phyloP scores from a whole-genome alignment of 495 filamentous ascomycete species.

The Jackrogersella multiformis region DNA sequence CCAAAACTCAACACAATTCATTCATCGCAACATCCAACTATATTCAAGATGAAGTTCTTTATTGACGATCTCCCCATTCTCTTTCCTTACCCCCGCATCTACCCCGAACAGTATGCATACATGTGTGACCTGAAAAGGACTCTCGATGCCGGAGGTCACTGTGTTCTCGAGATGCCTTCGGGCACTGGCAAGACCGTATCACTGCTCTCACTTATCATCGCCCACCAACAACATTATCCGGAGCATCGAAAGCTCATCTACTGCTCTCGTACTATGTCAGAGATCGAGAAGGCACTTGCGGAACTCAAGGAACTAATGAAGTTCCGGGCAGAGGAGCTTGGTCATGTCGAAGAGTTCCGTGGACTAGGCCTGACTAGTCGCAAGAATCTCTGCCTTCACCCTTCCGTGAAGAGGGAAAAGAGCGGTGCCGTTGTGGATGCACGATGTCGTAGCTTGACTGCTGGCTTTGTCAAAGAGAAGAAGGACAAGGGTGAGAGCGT shows the following conservation, averaged over 20 bases:
- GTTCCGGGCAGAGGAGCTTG: conserved; percentile 85
- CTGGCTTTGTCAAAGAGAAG: conserved; percentile 96
- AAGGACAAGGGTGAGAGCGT: conserved; percentile 94
- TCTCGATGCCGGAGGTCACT: conserved; percentile 92
- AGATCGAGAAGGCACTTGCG: conserved; percentile 94
- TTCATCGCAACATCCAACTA: background rate
- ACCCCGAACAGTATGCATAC: conserved; percentile 78
- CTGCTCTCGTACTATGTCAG: conserved; percentile 95
- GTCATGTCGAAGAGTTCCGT: conserved; percentile 88
- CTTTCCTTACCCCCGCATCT: conserved; percentile 97
- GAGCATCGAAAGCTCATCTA: conserved; percentile 96
- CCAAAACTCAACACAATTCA: no score
- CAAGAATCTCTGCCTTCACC: conserved; percentile 97
- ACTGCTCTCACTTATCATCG: conserved; percentile 91
- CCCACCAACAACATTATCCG: conserved; percentile 91
- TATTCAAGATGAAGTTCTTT: conserved; percentile 86
- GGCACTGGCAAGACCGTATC: conserved; percentile 99
- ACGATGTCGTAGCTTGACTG: conserved; percentile 91
- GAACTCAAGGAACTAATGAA: conserved; percentile 95
- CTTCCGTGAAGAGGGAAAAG: conserved; percentile 93
- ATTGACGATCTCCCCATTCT: conserved; percentile 95
- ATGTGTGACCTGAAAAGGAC: conserved; percentile 99
- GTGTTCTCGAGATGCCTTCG: conserved; percentile 99
- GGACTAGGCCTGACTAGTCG: conserved; percentile 92
- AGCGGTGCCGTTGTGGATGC: conserved; percentile 94